Percentiles rank a stretch among this genome's conserved stretches.
phyloP scores from a whole-genome alignment of 2,329 filamentous ascomycete genomes.

The Cercospora citrullina region DNA sequence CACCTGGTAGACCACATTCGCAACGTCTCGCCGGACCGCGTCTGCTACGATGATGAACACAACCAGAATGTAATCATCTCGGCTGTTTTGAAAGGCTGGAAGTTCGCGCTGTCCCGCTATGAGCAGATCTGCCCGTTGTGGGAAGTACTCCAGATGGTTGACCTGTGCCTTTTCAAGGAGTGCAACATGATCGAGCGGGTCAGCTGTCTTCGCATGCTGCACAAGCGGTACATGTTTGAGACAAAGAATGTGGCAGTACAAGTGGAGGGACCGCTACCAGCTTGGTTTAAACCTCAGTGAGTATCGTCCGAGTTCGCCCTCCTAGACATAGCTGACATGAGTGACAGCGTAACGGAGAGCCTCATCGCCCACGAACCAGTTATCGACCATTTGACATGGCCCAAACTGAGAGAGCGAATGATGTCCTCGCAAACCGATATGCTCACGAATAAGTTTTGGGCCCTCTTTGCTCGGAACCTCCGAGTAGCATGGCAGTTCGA shows the following conservation, averaged over 20 bases:
- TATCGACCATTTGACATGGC: slow-evolving; percentile 30
- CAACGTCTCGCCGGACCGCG: slow-evolving; percentile 19
- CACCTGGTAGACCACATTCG: slow-evolving; percentile 30
- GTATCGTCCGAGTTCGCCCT: background rate
- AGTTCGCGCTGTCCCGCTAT: slow-evolving; percentile 23
- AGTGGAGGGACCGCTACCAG: slow-evolving; percentile 25
- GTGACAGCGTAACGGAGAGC: slow-evolving; percentile 22
- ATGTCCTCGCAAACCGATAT: slow-evolving; percentile 24
- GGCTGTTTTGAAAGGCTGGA: slow-evolving; percentile 29
- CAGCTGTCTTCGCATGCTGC: slow-evolving; percentile 27
- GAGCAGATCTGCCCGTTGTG: slow-evolving; percentile 28
- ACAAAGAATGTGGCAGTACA: slow-evolving; percentile 25
- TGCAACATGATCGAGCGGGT: slow-evolving; percentile 28
- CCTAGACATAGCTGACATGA: slow-evolving; percentile 10
- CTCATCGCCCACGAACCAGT: slow-evolving; percentile 28
- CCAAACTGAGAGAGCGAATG: slow-evolving; percentile 23
- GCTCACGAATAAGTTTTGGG: slow-evolving; percentile 30
- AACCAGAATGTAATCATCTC: slow-evolving; percentile 28
- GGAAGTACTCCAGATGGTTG: slow-evolving; percentile 27
- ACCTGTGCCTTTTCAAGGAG: slow-evolving; percentile 28
- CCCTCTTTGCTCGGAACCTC: slow-evolving; percentile 23
- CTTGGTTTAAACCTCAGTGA: slow-evolving; percentile 29
- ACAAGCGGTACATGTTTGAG: slow-evolving; percentile 28
- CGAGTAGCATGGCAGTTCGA: slow-evolving; percentile 26
- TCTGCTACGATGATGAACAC: slow-evolving; percentile 29